Base-by-base conservation (phyloP, 345 rosid genomes). In the Eucalyptus viminalis region DNA sequence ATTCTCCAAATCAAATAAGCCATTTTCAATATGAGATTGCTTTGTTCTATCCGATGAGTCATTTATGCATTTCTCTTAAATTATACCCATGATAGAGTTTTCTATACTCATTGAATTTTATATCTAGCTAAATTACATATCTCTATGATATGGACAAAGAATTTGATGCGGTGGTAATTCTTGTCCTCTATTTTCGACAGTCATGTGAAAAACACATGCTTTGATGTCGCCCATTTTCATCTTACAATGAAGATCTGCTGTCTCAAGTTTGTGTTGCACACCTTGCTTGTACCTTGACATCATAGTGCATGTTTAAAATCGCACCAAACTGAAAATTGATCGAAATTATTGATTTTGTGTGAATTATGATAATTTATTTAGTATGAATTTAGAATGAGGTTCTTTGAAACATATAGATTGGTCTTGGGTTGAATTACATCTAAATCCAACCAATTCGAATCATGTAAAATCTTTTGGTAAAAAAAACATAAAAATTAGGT, bases 391-490 rank as follows among this genome's bases (percentile, higher is more conserved):
- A 62, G 17, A 15, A 29, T n/a, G 5, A 65, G 37, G 4, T 14
- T 65, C 4, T 65, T n/a, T 0, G 16, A 65, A 65, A 4, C 0
- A 1, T 2, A 65, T n/a, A 29, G 9, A 7, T n/a, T 65, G 37
- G 11, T 8, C 37, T 4, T 14, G 21, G 3, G 76, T 65, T 65
- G 3, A n/a, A 65, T n/a, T 65, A 14, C 76, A 65, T 65, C 2
- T 2, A 0, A 4, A 65, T 65, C 11, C 37, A 65, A 29, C 37
- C 2, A 4, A 65, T 1, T 65, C 1, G 9, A n/a, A 65, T n/a
- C 37, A 65, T 65, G 19, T 13, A 29, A 65, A 13, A 0, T n/a
- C 9, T 65, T 1, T 4, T 4, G 40, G 19, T 16, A 0, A 4
- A n/a, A 65, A 15, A n/a, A 65, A 65, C 17, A 65, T 3, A 8